Evolutionary conservation across 768 basidiomycete species (phyloP).

Genomic region (Gyrodon lividus): DNA sequence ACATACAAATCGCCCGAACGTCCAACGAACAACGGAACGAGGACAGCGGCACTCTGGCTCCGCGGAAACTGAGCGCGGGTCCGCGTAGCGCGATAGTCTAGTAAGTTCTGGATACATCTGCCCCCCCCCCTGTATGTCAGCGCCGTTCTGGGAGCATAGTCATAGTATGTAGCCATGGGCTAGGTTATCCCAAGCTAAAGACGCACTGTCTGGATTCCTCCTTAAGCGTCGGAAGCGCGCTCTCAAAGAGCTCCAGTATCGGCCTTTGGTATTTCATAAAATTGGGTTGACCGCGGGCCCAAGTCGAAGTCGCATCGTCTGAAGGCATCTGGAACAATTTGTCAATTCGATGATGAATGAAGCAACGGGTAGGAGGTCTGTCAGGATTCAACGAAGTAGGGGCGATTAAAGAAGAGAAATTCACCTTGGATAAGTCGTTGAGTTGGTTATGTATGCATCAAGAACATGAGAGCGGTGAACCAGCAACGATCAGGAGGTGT

Average conservation of each 20-base stretch:
- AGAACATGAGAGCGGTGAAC: not conserved
- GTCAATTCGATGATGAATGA: too few species aligned
- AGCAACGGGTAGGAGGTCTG: too few species aligned
- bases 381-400: too few species aligned
- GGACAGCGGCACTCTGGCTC: conserved; percentile 66
- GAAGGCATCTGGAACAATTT: conserved; percentile 12
- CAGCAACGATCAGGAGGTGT: not conserved
- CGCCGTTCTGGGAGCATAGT: not conserved
- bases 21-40: conserved; percentile 84
- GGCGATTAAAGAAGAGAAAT: not conserved
- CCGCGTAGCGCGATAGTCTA: conserved; percentile 23
- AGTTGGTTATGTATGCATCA: not conserved
- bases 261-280: conserved; percentile 21
- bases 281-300: not conserved
- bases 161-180: too few species aligned
- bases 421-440: not conserved
- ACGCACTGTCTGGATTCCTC: conserved; percentile 26
- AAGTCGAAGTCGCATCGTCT: not conserved
- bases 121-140: not conserved
- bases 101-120: conserved; percentile 28
- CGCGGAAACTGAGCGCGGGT: conserved; percentile 48
- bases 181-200: too few species aligned
- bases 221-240: conserved; percentile 5
- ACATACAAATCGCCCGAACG: conserved; percentile 83
- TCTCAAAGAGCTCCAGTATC: conserved; percentile 10